Base-by-base conservation (phyloP, 768 basidiomycete species). In the Suillus clintonianus region DNA sequence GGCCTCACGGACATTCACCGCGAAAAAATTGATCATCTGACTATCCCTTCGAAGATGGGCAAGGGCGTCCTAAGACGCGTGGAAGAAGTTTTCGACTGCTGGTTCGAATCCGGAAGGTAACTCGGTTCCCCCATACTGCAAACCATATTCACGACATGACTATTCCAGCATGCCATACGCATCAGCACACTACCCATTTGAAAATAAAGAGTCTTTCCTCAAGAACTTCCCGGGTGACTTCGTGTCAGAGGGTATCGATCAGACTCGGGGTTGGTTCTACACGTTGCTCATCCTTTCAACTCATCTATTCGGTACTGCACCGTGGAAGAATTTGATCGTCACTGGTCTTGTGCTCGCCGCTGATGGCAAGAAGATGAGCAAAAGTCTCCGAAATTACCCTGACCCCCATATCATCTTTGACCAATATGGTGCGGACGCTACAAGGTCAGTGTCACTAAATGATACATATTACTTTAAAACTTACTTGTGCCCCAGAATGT, bases 261-360 rank as follows among this genome's bases (percentile, higher is more conserved):
- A 99, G 78, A 99, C 97, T 32, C 88, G 97, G 70, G 97, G 97
- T 27, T 99, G 97, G 97, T 99, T 99, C 85, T 99, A 99, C 80
- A 99, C 97, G 3, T 79, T 99, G 15, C 87, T 99, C 47, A 95
- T 99, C 5, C 83, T 99, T 30, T 92, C 93, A n/a, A 97, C 95
- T 24, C 96, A 97, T 74, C 83, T 99, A 59, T 98, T 97, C 72
- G 91, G 90, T 51, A 88, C 78, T 62, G 97, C 97, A 2, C 97
- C 97, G 4, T 99, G 97, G 97, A 94, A 96, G 81, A 99, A 99
- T 76, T 79, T 99, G 70, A 97, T 99, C 65, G 94, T 95, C 51
- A 94, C 91, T 42, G 97, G 97, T 67, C 88, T 99, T 60, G 95
- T 99, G 39, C 89, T 99, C 57, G 97, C 97, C 53, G 89, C 89